A percentile compares a stretch with the other conserved stretches of the same genome.
Conservation (phyloP, 202 grass and related monocot genomes). For the Sporobolus alterniflorus region DNA sequence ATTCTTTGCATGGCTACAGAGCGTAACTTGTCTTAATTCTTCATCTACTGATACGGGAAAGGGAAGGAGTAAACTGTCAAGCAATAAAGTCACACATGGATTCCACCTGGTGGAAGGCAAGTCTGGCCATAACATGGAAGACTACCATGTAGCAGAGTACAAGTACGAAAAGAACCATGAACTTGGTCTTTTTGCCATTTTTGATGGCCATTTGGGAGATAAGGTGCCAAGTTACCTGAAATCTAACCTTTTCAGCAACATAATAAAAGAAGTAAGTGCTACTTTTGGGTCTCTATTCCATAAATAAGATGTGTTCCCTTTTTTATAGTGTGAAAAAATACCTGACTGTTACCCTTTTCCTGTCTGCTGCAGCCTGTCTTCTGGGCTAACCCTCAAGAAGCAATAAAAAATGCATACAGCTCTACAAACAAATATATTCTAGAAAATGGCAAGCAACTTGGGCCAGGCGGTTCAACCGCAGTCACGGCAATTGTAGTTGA, state of each 20-base stretch:
- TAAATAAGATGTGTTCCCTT: not conserved
- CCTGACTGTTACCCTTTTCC: constrained; percentile 2
- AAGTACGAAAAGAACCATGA: constrained; percentile 82
- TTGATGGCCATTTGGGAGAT: constrained; percentile 98
- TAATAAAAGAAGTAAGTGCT: constrained; percentile 73
- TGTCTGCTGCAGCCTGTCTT: constrained; percentile 64
- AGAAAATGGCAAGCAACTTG: constrained; percentile 84
- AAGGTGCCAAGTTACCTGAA: constrained; percentile 93
- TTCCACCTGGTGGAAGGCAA: constrained; percentile 99
- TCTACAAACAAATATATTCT: constrained; percentile 95
- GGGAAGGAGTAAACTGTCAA: constrained; percentile 90
- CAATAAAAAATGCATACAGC: constrained; percentile 85
- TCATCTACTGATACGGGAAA: constrained; percentile 84
- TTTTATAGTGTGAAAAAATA: constrained; percentile 3
- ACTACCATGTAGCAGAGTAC: constrained; percentile 95
- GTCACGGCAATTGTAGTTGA: constrained; percentile 96
- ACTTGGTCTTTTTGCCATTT: constrained; percentile 97
- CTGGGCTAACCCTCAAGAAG: constrained; percentile 65
- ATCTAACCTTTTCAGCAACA: constrained; percentile 92
- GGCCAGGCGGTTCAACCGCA: constrained; percentile 95
- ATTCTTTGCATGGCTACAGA: constrained; percentile 50
- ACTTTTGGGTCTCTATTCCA: constrained; percentile 10
- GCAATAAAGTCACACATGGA: constrained; percentile 88
- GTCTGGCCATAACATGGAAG: constrained; percentile 99
- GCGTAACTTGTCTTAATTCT: constrained; percentile 72